Base-by-base conservation (phyloP, 2,329 filamentous ascomycete genomes). In the Ophiostoma australiae region DNA sequence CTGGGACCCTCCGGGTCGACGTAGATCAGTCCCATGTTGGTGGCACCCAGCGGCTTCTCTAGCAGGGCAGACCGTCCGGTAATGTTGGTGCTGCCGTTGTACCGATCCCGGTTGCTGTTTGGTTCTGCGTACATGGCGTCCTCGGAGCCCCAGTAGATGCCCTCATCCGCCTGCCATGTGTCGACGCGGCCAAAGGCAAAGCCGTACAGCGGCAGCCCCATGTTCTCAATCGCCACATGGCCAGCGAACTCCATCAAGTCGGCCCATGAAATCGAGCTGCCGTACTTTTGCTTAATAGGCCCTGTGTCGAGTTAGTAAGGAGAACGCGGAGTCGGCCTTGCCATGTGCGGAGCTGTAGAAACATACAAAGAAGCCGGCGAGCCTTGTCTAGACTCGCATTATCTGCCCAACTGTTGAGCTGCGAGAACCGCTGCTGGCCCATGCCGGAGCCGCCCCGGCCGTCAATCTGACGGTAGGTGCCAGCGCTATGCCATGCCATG, bases 261-360 rank as follows among this genome's bases (percentile, higher is more conserved):
- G 33, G 90, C 89, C 91, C 91, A 93, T 0, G 91, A 93, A 80
- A 93, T 90, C 83, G 91, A 92, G 84, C 87, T 88, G 79, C 91
- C 91, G 75, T 93, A 93, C 85, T 93, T 93, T 76, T 92, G 90
- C 86, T 93, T 93, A 82, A 93, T 88, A 71, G 91, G 91, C 89
- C 90, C 52, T 58, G 15, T 48, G 52, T 5, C 4, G 13, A 27
- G 52, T 41, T 41, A 41, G 39, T 31, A 31, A n/a, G 17, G 20
- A 48, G 20, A 48, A 15, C 5, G 17, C 15, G 15, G 15, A n/a
- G 44, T 20, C 44, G 15, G 39, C 10, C 10, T 41, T 31, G 27
- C 27, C 27, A 31, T n/a, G 27, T 3, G 27, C 39, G 5, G 39
- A 6, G 39, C 39, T 8, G 15, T 11, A 41, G 39, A 8, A 58